Evolutionary conservation across 108 stramenopile species (phyloP).

Genomic region (Epithemia pelagica): DNA sequence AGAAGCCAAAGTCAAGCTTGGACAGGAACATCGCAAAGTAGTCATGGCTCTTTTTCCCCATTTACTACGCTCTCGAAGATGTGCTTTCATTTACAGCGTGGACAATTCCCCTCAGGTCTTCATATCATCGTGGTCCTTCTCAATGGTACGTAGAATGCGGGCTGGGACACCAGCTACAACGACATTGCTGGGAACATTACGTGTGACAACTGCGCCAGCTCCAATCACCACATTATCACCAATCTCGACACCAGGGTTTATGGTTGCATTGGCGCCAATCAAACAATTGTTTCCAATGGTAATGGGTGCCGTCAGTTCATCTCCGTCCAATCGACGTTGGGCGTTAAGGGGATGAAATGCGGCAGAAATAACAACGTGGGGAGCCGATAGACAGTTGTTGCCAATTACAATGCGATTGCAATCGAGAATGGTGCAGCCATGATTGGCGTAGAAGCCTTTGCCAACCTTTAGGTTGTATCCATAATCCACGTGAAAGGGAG

Average conservation of each 20-base stretch:
- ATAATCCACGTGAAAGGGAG: slow-evolving; percentile 57
- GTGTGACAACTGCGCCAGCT: slow-evolving; percentile 50
- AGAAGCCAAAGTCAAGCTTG: no score
- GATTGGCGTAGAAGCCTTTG: slow-evolving; percentile 52
- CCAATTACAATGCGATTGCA: slow-evolving; percentile 38
- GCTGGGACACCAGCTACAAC: slow-evolving; percentile 51
- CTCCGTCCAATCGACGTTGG: slow-evolving; percentile 16
- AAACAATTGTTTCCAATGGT: slow-evolving; percentile 54
- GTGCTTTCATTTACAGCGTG: no score
- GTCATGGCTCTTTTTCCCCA: no score
- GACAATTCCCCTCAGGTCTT: background rate
- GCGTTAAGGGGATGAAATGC: slow-evolving; percentile 51
- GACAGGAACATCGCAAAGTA: no score
- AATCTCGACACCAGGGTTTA: slow-evolving; percentile 40
- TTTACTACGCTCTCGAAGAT: no score
- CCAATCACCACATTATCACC: slow-evolving; percentile 43
- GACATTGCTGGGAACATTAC: slow-evolving; percentile 31
- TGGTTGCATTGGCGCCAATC: slow-evolving; percentile 57
- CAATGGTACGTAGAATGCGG: slow-evolving; percentile 22
- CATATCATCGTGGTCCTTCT: slow-evolving; percentile 12
- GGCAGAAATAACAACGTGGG: slow-evolving; percentile 37
- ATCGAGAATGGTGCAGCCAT: slow-evolving; percentile 56
- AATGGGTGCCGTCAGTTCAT: slow-evolving; percentile 44
- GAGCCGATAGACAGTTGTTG: slow-evolving; percentile 42
- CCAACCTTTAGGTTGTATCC: slow-evolving; percentile 43